Base-by-base conservation (phyloP, 768 basidiomycete species). In the Russula earlei region DNA sequence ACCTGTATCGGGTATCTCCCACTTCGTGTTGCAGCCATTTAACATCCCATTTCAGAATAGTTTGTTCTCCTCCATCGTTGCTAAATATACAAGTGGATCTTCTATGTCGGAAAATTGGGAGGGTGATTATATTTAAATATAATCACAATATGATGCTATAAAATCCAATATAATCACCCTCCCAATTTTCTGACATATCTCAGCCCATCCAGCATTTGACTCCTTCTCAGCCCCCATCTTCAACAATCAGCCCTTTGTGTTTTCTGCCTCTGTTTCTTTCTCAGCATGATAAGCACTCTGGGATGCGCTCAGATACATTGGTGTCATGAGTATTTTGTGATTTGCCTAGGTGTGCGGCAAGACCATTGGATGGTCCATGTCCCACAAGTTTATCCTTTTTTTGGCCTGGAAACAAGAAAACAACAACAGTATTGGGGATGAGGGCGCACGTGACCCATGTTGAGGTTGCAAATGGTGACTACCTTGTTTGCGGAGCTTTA, bases 51-150 rank as follows among this genome's bases (percentile, higher is more conserved):
- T 17, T 10, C n/a, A 57, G 56, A 57, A 40, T 34, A 37, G 58
- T 7, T 33, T 64, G 10, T 64, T 64, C 41, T 60, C 63, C 9
- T 49, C 59, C 15, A 63, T 54, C 25, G 51, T 61, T 25, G 54
- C 62, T 27, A 63, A 42, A 54, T 44, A 41, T 63, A 63, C 45
- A 47, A 59, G 34, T 43, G 8, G 0, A 38, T 64, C n/a, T 45
- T 41, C 12, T n/a, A n/a, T n/a, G n/a, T n/a, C n/a, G n/a, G n/a
- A n/a, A n/a, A n/a, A n/a, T n/a, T n/a, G n/a, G n/a, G n/a, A n/a
- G n/a, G n/a, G n/a, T n/a, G n/a, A n/a, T n/a, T n/a, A n/a, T n/a
- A n/a, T n/a, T n/a, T n/a, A n/a, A n/a, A n/a, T n/a, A n/a, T n/a
- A n/a, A n/a, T n/a, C n/a, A n/a, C n/a, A n/a, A n/a, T n/a, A n/a